phyloP scores from a whole-genome alignment of 495 filamentous ascomycete genomes.

The Usnea hakonensis region DNA sequence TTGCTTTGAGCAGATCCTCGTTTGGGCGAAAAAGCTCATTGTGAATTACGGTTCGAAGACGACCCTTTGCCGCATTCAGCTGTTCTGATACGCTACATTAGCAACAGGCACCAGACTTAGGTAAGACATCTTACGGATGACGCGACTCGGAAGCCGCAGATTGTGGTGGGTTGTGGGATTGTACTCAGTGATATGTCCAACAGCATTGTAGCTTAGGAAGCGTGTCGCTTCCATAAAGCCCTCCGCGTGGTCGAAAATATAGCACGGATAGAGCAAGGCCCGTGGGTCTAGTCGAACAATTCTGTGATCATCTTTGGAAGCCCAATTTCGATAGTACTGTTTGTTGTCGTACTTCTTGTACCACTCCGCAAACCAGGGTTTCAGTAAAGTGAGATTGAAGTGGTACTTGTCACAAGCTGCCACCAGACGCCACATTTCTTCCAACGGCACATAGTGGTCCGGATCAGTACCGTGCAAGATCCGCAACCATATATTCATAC shows the following conservation, averaged over 20 bases:
- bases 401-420: constrained; percentile 3
- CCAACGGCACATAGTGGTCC: background rate
- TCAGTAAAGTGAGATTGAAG: constrained; percentile 1
- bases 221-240: constrained; percentile 11
- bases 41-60: constrained; percentile 24
- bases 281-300: background rate
- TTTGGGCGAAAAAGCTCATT: constrained; percentile 15
- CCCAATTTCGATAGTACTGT: background rate
- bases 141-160: constrained; percentile 9
- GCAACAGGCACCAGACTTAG: background rate
- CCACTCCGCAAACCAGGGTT: constrained; percentile 15
- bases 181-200: constrained; percentile 6
- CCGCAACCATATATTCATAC: constrained; percentile 13
- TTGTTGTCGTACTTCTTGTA: background rate
- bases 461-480: background rate
- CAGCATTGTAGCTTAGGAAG: constrained; percentile 2
- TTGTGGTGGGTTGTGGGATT: constrained; percentile 9
- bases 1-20: background rate
- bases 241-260: constrained; percentile 14
- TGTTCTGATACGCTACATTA: constrained; percentile 18
- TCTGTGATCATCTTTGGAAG: background rate
- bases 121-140: constrained; percentile 15
- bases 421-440: constrained; percentile 14
- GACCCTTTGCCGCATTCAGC: constrained; percentile 28
- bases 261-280: constrained; percentile 10